Evolutionary conservation across 768 basidiomycete species (phyloP), one percentile per base, ranked within the genome.

Genomic region (Mycena latifolia): DNA sequence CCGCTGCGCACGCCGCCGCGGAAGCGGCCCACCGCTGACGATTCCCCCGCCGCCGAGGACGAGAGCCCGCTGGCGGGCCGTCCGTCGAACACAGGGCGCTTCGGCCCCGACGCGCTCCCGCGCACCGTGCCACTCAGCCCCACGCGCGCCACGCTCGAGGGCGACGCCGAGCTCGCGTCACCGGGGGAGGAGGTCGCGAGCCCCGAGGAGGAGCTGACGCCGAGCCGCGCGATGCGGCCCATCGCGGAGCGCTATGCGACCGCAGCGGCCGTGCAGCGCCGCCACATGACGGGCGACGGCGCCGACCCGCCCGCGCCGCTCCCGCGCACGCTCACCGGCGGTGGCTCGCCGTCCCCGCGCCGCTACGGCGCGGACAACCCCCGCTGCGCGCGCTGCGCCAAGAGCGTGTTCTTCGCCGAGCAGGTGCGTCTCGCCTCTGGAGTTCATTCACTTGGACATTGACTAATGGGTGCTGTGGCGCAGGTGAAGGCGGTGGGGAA

Each of bases 401-500:
- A 91, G 83, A 89, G 84, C 55, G 93, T 95, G 12, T 95, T 92
- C 78, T 94, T 64, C 41, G 63, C 55, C 1, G 48, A 50, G 48
- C 48, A 50, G 28, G 48, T 50, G 27, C 48, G 28, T 17, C 25
- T 7, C 41, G 5, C 41, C n/a, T 22, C 41, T 22, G 9, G 24
- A 14, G 4, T 4, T 29, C 14, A 1, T 20, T 5, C n/a, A 6
- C 37, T 39, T 28, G 20, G 48, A 22, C 11, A 31, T 27, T 51
- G 22, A 28, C n/a, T 41, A 59, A 61, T 37, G 28, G n/a, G n/a
- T n/a, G n/a, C n/a, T n/a, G n/a, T n/a, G 35, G 17, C n/a, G 48
- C 67, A 93, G 92, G 88, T 92, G 63, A 93, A 92, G 76, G 93
- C 93, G 1, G 84, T 92, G 17, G 91, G 91, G 10, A 91, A 92